Base-by-base conservation (phyloP, 768 basidiomycete species). In the Gelatoporia subvermispora region DNA sequence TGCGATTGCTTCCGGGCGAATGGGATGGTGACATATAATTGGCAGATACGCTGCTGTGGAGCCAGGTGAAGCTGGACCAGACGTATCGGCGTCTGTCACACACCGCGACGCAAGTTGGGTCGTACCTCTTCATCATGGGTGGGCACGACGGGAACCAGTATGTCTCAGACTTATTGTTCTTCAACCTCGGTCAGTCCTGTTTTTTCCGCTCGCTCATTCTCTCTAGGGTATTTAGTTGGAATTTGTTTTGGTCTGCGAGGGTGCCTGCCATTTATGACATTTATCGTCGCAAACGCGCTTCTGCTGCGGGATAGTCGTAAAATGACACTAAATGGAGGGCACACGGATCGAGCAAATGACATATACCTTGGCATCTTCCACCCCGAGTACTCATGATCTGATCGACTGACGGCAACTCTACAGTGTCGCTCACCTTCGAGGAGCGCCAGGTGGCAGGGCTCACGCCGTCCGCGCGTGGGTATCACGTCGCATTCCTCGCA, bases 391-490 rank as follows among this genome's bases (percentile, higher is more conserved):
- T 34, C 11, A 2, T 28, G 22, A 20, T 22, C 17, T 20, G 23
- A 5, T 17, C 8, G 17, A 18, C 44, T 48, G 18, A 48, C 18
- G 0, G n/a, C 7, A 9, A 35, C 1, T 37, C 25, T 31, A 5
- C 60, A 94, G 93, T 94, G 3, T 88, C 86, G 17, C 72, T 95
- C 2, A 81, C 84, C 64, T 96, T 85, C 68, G 93, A 96, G 60
- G 67, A 76, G 10, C 86, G 88, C n/a, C 25, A 68, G 1, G 70
- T 84, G 2, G 73, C 75, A 15, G 91, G 94, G 2, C 78, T 76
- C 43, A 71, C 84, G 0, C 91, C 91, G 0, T 74, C 77, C 17
- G 70, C 79, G 16, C 80, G 94, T 21, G 94, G 92, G 3, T 94
- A 96, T 67, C 94, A 96, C 58, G 79, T 83, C 8, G 73, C 91